These are phyloP conservation scores for Letharia columbiana DNA, from an alignment of 495 filamentous ascomycete genomes.

Conservation along the genomic window DNA sequence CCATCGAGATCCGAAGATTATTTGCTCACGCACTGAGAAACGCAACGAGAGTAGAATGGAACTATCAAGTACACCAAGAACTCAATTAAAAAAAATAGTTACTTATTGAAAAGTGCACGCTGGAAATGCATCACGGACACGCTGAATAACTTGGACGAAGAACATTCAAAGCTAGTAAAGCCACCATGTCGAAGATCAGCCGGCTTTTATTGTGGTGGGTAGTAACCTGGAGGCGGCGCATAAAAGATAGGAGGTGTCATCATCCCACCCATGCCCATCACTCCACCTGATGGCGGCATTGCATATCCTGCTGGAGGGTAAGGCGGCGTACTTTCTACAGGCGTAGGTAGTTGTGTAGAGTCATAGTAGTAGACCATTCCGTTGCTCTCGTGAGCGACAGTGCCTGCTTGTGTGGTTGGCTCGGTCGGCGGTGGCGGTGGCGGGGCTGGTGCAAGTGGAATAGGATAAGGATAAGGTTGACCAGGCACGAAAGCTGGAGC, in stretches of 20 bases:
- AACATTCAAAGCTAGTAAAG: slow-evolving; percentile 3
- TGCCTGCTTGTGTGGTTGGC: slow-evolving; percentile 48
- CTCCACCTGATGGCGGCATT: slow-evolving; percentile 44
- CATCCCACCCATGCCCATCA: slow-evolving; percentile 71
- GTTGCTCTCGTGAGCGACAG: slow-evolving; percentile 84
- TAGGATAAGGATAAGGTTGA: slow-evolving; percentile 37
- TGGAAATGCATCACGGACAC: slow-evolving; percentile 25
- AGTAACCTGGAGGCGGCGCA: slow-evolving; percentile 31
- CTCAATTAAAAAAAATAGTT: slow-evolving; percentile 11
- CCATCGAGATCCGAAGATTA: slow-evolving; percentile 4
- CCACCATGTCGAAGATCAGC: neutral
- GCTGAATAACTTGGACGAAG: slow-evolving; percentile 25
- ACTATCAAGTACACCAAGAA: slow-evolving; percentile 10
- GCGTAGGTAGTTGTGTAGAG: slow-evolving; percentile 54
- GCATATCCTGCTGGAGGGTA: slow-evolving; percentile 45
- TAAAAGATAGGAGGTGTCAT: slow-evolving; percentile 72
- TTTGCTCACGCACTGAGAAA: slow-evolving; percentile 14
- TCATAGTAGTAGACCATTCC: slow-evolving; percentile 96
- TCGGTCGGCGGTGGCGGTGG: slow-evolving; percentile 36
- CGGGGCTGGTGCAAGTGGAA: slow-evolving; percentile 37
- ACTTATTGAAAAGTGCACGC: slow-evolving; percentile 17
- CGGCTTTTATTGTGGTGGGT: slow-evolving; percentile 33
- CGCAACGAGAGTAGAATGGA: slow-evolving; percentile 15
- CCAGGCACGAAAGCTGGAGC: slow-evolving; percentile 51
- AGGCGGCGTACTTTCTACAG: slow-evolving; percentile 42